Base-by-base conservation (phyloP, 2,329 filamentous ascomycete genomes). In the Fusarium begoniae region DNA sequence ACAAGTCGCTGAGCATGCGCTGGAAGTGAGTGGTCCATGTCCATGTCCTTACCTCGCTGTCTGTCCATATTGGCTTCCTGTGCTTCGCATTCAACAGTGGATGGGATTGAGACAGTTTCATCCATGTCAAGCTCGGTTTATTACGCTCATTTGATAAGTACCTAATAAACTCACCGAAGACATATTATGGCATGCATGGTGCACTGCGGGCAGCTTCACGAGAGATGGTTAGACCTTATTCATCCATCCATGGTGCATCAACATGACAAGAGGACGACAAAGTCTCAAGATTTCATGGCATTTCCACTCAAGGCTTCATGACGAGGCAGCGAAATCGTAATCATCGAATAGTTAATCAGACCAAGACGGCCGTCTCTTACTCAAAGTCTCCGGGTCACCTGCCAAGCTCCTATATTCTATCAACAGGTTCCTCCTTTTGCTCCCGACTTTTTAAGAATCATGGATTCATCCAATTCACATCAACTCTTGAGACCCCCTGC, bases 391-490 rank as follows among this genome's bases (percentile, higher is more conserved):
- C 24, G 9, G 12, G 24, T 17, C 55, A 26, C 12, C 20, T 30
- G 43, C 24, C 38, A 30, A 28, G 20, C 32, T 38, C 24, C 53
- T 43, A 44, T 30, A 37, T 45, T 66, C 35, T 51, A 68, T 68
- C 24, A n/a, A 53, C 35, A 38, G 45, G 54, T 28, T 26, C 38
- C 70, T 55, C 48, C 43, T 59, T 62, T 57, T 53, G 26, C 45
- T 58, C 41, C 47, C 35, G 17, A 53, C 47, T 70, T 65, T 61
- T 66, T 72, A 67, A 50, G 47, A 40, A 60, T 71, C 71, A 58
- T 71, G 63, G 71, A 73, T 68, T 62, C 60, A 48, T 63, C 70
- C 54, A 51, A 35, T 66, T 66, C 61, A 66, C 63, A 66, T 66
- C 26, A 48, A 57, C 48, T 66, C 63, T 64, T 66, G 32, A 43